A percentile compares a stretch with the other conserved stretches of the same genome.
Conservation (phyloP, 2,329 filamentous ascomycete species). For the Venturiaceae sp. region DNA sequence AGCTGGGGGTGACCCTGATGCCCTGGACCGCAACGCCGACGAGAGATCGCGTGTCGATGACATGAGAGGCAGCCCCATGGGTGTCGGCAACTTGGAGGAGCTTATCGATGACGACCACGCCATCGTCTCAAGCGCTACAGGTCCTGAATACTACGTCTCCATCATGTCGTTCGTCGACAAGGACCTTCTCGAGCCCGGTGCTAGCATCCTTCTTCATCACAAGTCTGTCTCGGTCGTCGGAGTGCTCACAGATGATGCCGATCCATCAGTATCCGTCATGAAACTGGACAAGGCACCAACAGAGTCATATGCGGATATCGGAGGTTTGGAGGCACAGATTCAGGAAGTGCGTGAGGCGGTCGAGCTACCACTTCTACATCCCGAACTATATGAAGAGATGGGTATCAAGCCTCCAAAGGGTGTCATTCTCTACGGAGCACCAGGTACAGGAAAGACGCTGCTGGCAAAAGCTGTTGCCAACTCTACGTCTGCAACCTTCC, state of each 20-base stretch:
- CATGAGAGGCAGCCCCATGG: conserved; percentile 98
- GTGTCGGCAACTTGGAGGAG: conserved; percentile 93
- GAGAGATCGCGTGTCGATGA: conserved; percentile 93
- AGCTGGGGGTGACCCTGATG: conserved; percentile 58
- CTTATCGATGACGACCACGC: conserved; percentile 99
- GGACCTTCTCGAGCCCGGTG: conserved; percentile 90
- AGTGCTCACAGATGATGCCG: conserved; percentile 90
- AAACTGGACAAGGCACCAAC: conserved; percentile 98
- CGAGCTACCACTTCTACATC: conserved; percentile 86
- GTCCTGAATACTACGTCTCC: conserved; percentile 97
- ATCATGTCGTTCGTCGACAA: conserved; percentile 99
- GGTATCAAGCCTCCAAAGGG: conserved; percentile 99
- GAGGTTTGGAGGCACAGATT: conserved; percentile 88
- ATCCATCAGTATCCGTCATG: conserved; percentile 95
- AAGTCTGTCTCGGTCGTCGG: conserved; percentile 98
- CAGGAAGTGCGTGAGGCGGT: conserved; percentile 97
- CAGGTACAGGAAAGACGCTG: conserved; percentile 92
- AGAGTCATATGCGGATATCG: conserved; percentile 97
- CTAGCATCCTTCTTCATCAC: conserved; percentile 90
- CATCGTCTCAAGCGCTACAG: conserved; percentile 94
- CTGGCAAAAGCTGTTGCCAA: conserved; percentile 96
- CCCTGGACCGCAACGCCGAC: conserved; percentile 81
- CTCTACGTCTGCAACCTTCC: conserved; percentile 96
- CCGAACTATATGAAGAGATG: conserved; percentile 99
- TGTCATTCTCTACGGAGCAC: conserved; percentile 95